A percentile compares a stretch with the other conserved stretches of the same genome.
Conservation (phyloP, 2,329 filamentous ascomycete genomes). For the Massarina eburnea region DNA sequence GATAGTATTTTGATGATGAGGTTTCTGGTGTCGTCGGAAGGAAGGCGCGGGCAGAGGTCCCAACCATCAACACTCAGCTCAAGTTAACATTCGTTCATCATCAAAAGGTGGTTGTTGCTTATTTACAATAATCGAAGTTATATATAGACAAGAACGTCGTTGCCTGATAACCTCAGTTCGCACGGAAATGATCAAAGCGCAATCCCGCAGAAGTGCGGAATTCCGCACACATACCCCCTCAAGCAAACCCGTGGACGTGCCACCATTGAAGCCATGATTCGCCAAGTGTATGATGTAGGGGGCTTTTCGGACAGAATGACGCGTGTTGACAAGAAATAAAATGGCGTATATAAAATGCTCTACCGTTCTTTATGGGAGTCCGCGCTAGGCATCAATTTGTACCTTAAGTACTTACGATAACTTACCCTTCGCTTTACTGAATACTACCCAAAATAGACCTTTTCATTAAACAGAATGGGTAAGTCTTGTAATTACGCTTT, state of each 20-base stretch:
- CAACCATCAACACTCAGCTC: no score
- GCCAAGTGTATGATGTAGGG: not conserved
- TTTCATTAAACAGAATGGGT: not conserved
- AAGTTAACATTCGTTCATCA: no score
- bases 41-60: no score
- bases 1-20: no score
- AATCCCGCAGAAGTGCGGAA: conserved; percentile 16
- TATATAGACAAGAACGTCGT: no score
- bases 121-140: no score
- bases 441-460: not conserved
- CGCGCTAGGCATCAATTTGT: not conserved
- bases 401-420: no score
- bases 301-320: not conserved
- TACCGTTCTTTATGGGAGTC: not conserved
- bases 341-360: not conserved
- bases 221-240: conserved; percentile 8
- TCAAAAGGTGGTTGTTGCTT: no score
- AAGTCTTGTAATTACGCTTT: not conserved
- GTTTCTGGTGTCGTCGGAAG: no score
- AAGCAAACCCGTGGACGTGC: not conserved
- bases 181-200: not conserved
- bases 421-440: not conserved
- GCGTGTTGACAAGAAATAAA: not conserved
- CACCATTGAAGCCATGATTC: not conserved
- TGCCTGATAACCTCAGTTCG: not conserved